phyloP scores from a whole-genome alignment of 2,329 filamentous ascomycete species.

The Fonsecaea pugnacius region DNA sequence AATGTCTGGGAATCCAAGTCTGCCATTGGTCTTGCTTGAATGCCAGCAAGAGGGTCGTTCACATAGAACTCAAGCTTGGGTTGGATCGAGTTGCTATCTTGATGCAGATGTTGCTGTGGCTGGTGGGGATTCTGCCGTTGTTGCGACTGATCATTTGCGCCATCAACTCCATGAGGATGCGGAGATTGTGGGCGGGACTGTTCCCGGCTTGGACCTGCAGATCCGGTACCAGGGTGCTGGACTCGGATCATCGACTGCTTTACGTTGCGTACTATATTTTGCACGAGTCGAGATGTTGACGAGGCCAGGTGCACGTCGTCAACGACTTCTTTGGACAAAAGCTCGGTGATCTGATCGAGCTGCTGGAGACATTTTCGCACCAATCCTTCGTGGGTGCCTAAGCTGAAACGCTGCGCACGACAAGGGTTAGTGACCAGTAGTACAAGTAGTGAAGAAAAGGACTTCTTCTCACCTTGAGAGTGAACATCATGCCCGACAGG shows the following conservation, averaged over 20 bases:
- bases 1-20: conserved; percentile 37
- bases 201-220: conserved; percentile 41
- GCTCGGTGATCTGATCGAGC: conserved; percentile 63
- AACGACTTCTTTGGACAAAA: conserved; percentile 64
- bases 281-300: conserved; percentile 64
- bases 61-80: conserved; percentile 21
- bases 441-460: not conserved
- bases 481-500: conserved; percentile 66
- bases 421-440: conserved; percentile 26
- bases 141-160: conserved; percentile 24
- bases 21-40: conserved; percentile 36
- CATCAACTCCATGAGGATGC: conserved; percentile 25
- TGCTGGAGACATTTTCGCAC: conserved; percentile 63
- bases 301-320: conserved; percentile 69
- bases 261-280: conserved; percentile 53
- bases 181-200: conserved; percentile 43
- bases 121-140: conserved; percentile 30
- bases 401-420: conserved; percentile 58
- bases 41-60: conserved; percentile 35
- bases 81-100: conserved; percentile 16
- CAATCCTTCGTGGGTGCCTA: conserved; percentile 66
- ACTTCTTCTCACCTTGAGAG: conserved; percentile 58
- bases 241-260: conserved; percentile 38
- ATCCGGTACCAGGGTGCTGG: conserved; percentile 32
- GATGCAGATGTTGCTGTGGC: conserved; percentile 25